These are phyloP conservation scores for Russula emetica DNA, from an alignment of 768 basidiomycete genomes.

Conservation along the genomic window DNA sequence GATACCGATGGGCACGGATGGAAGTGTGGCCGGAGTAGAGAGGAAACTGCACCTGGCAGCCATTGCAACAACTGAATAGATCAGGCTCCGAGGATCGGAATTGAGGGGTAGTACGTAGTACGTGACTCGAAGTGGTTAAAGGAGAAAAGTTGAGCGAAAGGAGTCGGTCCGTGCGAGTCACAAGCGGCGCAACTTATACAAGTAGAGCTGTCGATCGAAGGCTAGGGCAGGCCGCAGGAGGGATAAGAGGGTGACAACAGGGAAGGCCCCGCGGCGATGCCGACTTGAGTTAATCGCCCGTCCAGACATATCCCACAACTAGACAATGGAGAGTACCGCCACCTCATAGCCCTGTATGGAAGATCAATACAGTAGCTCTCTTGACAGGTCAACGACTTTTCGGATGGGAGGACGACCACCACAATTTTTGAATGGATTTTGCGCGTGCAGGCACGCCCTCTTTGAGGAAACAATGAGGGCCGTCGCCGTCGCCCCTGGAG, in stretches of 20 bases:
- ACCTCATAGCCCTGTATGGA: background rate
- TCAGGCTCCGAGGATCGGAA: background rate
- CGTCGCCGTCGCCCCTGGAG: background rate
- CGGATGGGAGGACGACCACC: background rate
- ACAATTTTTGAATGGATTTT: slow-evolving; percentile 1
- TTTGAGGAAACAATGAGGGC: slow-evolving; percentile 9
- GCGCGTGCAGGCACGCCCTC: background rate
- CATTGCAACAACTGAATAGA: background rate
- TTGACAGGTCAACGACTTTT: background rate
- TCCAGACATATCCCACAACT: slow-evolving; percentile 10
- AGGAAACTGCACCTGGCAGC: slow-evolving; percentile 1
- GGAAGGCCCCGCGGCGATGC: slow-evolving; percentile 1
- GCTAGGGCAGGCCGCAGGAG: background rate
- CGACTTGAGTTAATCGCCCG: no score
- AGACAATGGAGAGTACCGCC: slow-evolving; percentile 11
- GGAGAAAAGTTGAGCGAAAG: background rate
- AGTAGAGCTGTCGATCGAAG: background rate
- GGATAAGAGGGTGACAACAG: background rate
- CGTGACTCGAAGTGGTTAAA: background rate
- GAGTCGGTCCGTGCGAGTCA: background rate
- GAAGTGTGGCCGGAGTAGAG: background rate
- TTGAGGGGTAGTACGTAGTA: background rate
- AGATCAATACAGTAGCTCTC: no score
- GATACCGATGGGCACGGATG: background rate
- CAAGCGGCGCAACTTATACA: background rate